phyloP scores from a whole-genome alignment of 2,329 filamentous ascomycete species.

The Pseudocercospora ulei region DNA sequence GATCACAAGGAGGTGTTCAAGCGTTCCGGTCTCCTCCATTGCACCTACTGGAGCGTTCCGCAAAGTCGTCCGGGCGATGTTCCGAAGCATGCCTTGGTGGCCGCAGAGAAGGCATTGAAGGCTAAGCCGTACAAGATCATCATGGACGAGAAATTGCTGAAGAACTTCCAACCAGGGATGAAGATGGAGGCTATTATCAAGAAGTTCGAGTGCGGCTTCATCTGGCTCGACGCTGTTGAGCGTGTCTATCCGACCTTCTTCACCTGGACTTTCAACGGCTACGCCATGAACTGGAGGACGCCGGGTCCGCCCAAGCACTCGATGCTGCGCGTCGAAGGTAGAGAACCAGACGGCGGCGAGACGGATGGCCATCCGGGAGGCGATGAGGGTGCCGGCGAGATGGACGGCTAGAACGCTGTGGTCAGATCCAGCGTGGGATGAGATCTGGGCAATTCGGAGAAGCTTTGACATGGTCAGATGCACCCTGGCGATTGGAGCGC shows the following conservation, averaged over 20 bases:
- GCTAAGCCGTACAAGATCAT: slow-evolving; percentile 50
- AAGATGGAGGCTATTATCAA: slow-evolving; percentile 37
- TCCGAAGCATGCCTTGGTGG: slow-evolving; percentile 17
- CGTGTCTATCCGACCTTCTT: slow-evolving; percentile 40
- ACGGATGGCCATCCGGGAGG: not conserved
- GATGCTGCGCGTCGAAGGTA: slow-evolving; percentile 21
- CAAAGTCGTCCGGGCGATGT: slow-evolving; percentile 26
- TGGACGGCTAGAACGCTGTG: no score
- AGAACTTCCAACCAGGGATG: slow-evolving; percentile 52
- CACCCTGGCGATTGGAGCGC: no score
- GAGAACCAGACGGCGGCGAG: slow-evolving; percentile 6
- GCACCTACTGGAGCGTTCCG: slow-evolving; percentile 44
- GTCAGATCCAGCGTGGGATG: no score
- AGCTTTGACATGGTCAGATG: no score
- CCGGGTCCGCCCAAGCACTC: slow-evolving; percentile 27
- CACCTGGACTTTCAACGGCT: slow-evolving; percentile 39
- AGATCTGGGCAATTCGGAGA: no score
- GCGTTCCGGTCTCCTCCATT: slow-evolving; percentile 46
- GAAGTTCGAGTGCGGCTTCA: slow-evolving; percentile 28
- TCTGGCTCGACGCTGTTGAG: slow-evolving; percentile 36
- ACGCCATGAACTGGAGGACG: slow-evolving; percentile 31
- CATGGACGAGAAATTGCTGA: slow-evolving; percentile 54
- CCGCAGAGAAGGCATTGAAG: slow-evolving; percentile 33
- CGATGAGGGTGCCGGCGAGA: no score
- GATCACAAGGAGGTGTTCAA: slow-evolving; percentile 38